Base-by-base conservation (phyloP, 306 rosid genomes). In the Malus fusca region DNA sequence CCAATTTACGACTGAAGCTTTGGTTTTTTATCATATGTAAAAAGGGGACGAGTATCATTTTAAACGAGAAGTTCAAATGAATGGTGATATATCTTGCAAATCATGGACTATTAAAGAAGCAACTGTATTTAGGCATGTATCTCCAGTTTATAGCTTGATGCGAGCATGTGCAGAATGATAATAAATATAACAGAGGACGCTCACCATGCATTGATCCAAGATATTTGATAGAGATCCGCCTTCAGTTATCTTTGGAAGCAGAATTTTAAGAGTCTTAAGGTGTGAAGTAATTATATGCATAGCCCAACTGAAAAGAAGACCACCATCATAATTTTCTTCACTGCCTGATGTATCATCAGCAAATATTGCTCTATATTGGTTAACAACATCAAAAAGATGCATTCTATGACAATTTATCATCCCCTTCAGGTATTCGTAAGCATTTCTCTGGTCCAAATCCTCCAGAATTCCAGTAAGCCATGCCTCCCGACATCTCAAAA, bases 371-470 rank as follows among this genome's bases (percentile, higher is more conserved):
- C 99, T 90, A 74, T 96, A 96, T 80, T 96, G 99, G 82, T 92
- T 96, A 53, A 92, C 99, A 81, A 96, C 97, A 75, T 96, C 98
- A 82, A 96, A 96, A 75, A 96, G 98, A 92, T 96, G 98, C 97
- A 87, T 91, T 81, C 99, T 86, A 31, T 95, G 99, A 78, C 93
- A 90, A 78, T 89, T 88, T 77, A 92, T 90, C 97, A 90, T 92
- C 77, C 93, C 97, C 76, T 92, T 90, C 59, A 96, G 80, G 89
- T 87, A 96, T 48, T 96, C 98, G 26, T 96, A 96, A 12, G 97
- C 91, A 81, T 84, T 92, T 81, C 91, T 75, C 84, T 89, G 92
- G 82, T 96, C 96, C 75, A 96, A 87, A 88, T 96, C 99, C 86
- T 96, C 99, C 19, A 96, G 85, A 80, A 96, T 82, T 79, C 97